These are phyloP conservation scores for Phytophthora citrophthora DNA, from an alignment of 352 stramenopile species.

Conservation along the genomic window DNA sequence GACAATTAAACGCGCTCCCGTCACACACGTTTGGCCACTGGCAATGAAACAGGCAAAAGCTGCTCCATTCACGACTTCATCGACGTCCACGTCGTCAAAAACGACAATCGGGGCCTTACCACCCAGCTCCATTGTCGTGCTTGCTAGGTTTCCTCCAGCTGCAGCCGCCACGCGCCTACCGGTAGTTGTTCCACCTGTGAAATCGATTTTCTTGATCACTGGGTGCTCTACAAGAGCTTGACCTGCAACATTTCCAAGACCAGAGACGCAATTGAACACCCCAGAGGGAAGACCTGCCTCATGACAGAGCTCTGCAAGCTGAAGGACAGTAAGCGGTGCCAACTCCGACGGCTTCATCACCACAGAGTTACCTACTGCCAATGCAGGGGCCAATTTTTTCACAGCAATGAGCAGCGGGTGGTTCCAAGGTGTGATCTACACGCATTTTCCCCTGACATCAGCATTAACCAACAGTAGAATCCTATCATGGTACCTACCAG, in stretches of 20 bases:
- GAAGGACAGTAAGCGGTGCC: constrained; percentile 61
- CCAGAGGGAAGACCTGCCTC: constrained; percentile 45
- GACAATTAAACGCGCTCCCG: constrained; percentile 83
- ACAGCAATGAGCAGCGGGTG: constrained; percentile 81
- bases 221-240: constrained; percentile 41
- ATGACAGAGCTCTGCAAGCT: constrained; percentile 51
- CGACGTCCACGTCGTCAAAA: constrained; percentile 68
- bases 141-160: constrained; percentile 51
- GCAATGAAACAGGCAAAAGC: constrained; percentile 78
- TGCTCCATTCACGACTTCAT: constrained; percentile 63
- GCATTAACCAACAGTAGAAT: background rate
- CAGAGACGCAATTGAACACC: constrained; percentile 58
- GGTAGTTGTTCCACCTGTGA: constrained; percentile 52
- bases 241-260: constrained; percentile 42
- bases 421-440: constrained; percentile 82
- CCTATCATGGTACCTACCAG: constrained; percentile 26
- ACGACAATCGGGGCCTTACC: constrained; percentile 77
- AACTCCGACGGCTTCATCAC: constrained; percentile 91
- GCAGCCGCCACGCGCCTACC: constrained; percentile 43
- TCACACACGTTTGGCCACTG: constrained; percentile 83
- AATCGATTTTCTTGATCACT: constrained; percentile 65
- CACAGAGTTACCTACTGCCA: constrained; percentile 81
- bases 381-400: constrained; percentile 70
- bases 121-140: constrained; percentile 70
- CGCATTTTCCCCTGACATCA: background rate